A percentile compares a stretch with the other conserved stretches of the same genome.
phyloP scores from a whole-genome alignment of 495 filamentous ascomycete species.

The Talaromyces wortmannii region DNA sequence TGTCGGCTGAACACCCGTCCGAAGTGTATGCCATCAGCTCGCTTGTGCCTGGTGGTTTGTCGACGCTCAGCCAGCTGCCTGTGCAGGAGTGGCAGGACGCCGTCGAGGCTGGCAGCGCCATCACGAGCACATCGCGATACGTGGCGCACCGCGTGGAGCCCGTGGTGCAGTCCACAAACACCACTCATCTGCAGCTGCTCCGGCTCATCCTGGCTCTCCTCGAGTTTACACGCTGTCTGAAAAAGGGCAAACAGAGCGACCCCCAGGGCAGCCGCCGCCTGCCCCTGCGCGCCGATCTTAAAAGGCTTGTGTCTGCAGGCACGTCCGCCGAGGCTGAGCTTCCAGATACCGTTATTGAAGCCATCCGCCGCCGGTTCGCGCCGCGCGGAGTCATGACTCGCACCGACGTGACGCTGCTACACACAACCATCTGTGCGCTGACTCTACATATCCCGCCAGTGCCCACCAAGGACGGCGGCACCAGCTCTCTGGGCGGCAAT shows the following conservation, averaged over 20 bases:
- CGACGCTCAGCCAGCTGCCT: constrained; percentile 50
- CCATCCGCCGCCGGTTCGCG: constrained; percentile 63
- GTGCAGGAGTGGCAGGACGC: constrained; percentile 72
- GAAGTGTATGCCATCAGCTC: constrained; percentile 74
- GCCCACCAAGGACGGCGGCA: constrained; percentile 31
- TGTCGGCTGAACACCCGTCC: constrained; percentile 60
- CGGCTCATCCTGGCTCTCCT: constrained; percentile 54
- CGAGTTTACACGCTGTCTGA: constrained; percentile 52
- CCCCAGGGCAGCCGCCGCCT: constrained; percentile 27
- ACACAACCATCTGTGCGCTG: constrained; percentile 62
- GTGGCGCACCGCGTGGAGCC: constrained; percentile 55
- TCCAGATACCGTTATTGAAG: constrained; percentile 59
- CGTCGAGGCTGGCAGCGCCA: constrained; percentile 46
- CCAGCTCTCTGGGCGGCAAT: constrained; percentile 37
- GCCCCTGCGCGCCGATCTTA: constrained; percentile 33
- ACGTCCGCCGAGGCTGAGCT: constrained; percentile 17
- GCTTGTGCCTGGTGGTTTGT: constrained; percentile 49
- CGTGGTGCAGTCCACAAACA: constrained; percentile 50
- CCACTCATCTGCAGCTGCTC: constrained; percentile 48
- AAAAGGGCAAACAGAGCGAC: constrained; percentile 11
- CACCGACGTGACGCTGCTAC: constrained; percentile 55
- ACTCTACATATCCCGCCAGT: constrained; percentile 45
- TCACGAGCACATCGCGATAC: constrained; percentile 56
- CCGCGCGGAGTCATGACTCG: constrained; percentile 52
- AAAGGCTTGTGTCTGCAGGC: constrained; percentile 24